Conservation (phyloP, 495 filamentous ascomycete genomes). For the Haplographium delicatum region DNA sequence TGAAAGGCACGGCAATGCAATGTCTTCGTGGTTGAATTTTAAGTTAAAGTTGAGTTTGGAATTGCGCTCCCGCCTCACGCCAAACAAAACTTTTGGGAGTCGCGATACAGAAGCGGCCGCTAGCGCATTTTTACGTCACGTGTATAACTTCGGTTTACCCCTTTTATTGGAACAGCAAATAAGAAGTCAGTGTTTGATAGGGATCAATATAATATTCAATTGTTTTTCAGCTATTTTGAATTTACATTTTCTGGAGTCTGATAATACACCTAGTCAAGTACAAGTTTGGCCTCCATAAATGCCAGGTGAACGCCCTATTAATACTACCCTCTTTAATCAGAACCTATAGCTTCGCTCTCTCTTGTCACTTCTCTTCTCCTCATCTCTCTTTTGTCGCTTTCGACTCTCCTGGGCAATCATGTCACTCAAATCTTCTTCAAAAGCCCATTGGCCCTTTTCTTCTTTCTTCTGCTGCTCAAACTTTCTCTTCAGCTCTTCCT, state of each 20-base stretch:
- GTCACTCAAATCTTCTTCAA: constrained; percentile 89
- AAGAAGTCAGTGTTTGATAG: too few relatives aligned
- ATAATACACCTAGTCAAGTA: constrained; percentile 14
- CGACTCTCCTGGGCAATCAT: constrained; percentile 95
- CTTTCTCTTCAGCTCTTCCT: constrained; percentile 46
- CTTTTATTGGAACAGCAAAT: too few relatives aligned
- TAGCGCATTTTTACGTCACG: background rate
- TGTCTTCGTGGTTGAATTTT: too few relatives aligned
- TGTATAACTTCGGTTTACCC: too few relatives aligned
- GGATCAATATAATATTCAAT: too few relatives aligned
- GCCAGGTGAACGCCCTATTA: background rate
- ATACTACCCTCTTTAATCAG: constrained; percentile 4
- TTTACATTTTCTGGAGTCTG: background rate
- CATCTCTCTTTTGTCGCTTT: constrained; percentile 81
- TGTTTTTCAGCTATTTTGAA: background rate
- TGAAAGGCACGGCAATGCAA: too few relatives aligned
- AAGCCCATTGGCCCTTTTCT: constrained; percentile 69
- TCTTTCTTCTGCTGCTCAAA: constrained; percentile 76
- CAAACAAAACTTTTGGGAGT: constrained; percentile 7
- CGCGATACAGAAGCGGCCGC: constrained; percentile 5
- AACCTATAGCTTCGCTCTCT: constrained; percentile 27
- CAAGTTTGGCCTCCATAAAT: background rate
- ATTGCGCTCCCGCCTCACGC: background rate
- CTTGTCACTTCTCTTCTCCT: constrained; percentile 58
- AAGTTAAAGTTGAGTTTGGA: too few relatives aligned